Conservation (phyloP, 1,284 basidiomycete species). For the Trichosporon faecale region DNA sequence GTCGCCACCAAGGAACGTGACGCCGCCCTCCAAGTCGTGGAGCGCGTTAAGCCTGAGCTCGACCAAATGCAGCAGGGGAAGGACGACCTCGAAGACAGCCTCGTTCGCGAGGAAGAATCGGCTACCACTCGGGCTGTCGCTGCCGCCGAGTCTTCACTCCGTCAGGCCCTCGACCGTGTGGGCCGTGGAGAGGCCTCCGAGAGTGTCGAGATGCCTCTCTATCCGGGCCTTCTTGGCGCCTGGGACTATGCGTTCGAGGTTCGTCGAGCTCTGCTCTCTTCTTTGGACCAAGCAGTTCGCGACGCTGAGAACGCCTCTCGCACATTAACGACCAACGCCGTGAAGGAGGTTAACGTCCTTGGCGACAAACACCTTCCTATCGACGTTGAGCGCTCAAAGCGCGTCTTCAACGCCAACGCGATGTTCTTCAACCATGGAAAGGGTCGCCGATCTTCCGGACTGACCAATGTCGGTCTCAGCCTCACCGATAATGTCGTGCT, state of each 20-base stretch:
- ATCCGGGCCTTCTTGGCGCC: slow-evolving; percentile 79
- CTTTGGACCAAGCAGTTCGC: slow-evolving; percentile 77
- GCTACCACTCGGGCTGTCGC: slow-evolving; percentile 61
- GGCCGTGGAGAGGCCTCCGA: slow-evolving; percentile 65
- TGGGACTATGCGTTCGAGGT: slow-evolving; percentile 90
- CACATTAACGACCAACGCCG: slow-evolving; percentile 64
- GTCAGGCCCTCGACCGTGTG: slow-evolving; percentile 72
- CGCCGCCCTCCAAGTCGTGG: slow-evolving; percentile 68
- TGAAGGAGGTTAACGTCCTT: slow-evolving; percentile 66
- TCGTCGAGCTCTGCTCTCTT: slow-evolving; percentile 66
- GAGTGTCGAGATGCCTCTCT: slow-evolving; percentile 63
- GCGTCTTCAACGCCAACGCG: slow-evolving; percentile 89
- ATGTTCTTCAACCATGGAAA: slow-evolving; percentile 70
- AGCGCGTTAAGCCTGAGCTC: slow-evolving; percentile 71
- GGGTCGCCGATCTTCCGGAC: slow-evolving; percentile 53
- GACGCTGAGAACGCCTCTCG: slow-evolving; percentile 83
- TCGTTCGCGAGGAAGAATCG: slow-evolving; percentile 78
- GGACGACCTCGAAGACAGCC: slow-evolving; percentile 70
- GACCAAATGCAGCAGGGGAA: slow-evolving; percentile 77
- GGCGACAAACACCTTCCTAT: slow-evolving; percentile 77
- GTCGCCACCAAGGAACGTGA: slow-evolving; percentile 79
- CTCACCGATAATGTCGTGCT: slow-evolving; percentile 43
- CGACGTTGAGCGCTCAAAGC: slow-evolving; percentile 71
- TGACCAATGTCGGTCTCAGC: slow-evolving; percentile 44
- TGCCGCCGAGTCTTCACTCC: slow-evolving; percentile 63